Conservation (phyloP, 768 basidiomycete genomes). For the Lactifluus piperatus region DNA sequence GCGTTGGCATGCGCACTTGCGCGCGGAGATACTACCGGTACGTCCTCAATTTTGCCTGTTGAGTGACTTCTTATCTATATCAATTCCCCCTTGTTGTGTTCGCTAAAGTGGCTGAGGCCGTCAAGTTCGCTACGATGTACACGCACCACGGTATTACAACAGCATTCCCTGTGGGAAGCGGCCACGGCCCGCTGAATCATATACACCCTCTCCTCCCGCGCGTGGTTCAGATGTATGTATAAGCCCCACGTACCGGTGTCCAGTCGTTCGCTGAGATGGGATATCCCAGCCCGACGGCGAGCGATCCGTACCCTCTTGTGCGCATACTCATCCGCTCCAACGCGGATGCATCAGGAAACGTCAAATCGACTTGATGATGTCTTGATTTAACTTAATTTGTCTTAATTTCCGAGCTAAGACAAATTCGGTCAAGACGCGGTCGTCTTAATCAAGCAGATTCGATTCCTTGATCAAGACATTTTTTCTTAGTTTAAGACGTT, state of each 20-base stretch:
- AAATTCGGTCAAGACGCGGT: no score
- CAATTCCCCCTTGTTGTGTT: neutral
- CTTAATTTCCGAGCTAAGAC: no score
- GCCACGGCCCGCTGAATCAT: conserved; percentile 85
- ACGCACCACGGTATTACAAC: conserved; percentile 67
- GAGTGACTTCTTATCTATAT: neutral
- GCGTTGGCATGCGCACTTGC: conserved; percentile 66
- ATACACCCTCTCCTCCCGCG: conserved; percentile 47
- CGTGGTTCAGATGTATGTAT: conserved; percentile 47
- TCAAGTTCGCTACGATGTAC: conserved; percentile 52
- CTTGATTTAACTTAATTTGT: no score
- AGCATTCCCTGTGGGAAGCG: conserved; percentile 58
- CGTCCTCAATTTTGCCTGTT: conserved; percentile 22
- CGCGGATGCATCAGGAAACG: conserved; percentile 38
- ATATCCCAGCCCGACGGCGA: conserved; percentile 36
- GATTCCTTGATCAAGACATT: no score
- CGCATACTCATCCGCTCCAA: conserved; percentile 52
- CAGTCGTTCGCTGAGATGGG: neutral
- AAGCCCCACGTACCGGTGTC: neutral
- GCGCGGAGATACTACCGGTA: conserved; percentile 35
- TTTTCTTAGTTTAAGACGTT: no score
- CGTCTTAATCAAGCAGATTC: no score
- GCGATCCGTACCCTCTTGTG: conserved; percentile 63
- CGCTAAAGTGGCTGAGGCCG: conserved; percentile 47
- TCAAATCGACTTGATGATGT: no score